Evolutionary conservation across 148 eudicot species (phyloP).

Genomic region (Chenopodium formosanum): DNA sequence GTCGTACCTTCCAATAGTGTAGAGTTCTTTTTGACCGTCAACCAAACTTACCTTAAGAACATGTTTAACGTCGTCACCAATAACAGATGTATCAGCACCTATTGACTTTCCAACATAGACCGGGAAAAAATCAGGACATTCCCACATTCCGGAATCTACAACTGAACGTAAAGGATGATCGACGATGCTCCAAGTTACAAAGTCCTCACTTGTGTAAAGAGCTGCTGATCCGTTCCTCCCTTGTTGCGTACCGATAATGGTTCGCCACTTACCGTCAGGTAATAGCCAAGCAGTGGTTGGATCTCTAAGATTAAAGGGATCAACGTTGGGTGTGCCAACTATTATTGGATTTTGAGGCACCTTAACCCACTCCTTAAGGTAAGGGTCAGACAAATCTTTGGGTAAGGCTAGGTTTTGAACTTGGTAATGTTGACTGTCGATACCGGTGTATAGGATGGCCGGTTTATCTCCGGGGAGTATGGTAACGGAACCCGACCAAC

Average conservation of each 20-base stretch:
- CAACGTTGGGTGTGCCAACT: constrained; percentile 3
- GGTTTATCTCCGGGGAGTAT: constrained; percentile 42
- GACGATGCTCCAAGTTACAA: constrained; percentile 22
- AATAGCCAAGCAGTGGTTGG: constrained; percentile 46
- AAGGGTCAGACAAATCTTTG: constrained; percentile 46
- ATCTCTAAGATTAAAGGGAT: constrained; percentile 29
- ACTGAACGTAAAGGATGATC: constrained; percentile 22
- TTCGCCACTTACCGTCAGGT: constrained; percentile 34
- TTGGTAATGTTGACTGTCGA: constrained; percentile 17
- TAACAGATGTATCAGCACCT: constrained; percentile 36
- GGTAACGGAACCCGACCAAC: constrained; percentile 60
- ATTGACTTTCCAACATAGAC: constrained; percentile 24
- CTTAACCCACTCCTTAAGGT: constrained; percentile 52
- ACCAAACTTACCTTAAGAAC: constrained; percentile 45
- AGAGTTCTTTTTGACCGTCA: constrained; percentile 34
- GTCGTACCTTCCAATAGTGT: constrained; percentile 48
- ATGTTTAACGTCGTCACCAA: constrained; percentile 33
- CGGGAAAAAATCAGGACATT: constrained; percentile 39
- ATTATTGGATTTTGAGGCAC: constrained; percentile 39
- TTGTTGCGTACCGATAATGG: constrained; percentile 11
- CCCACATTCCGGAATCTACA: constrained; percentile 33
- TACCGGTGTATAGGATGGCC: constrained; percentile 45
- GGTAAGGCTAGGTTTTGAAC: constrained; percentile 55
- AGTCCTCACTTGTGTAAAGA: constrained; percentile 34
- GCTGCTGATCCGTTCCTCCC: constrained; percentile 18